Base-by-base conservation (phyloP, 2,329 filamentous ascomycete genomes). In the Colletotrichum tabaci region DNA sequence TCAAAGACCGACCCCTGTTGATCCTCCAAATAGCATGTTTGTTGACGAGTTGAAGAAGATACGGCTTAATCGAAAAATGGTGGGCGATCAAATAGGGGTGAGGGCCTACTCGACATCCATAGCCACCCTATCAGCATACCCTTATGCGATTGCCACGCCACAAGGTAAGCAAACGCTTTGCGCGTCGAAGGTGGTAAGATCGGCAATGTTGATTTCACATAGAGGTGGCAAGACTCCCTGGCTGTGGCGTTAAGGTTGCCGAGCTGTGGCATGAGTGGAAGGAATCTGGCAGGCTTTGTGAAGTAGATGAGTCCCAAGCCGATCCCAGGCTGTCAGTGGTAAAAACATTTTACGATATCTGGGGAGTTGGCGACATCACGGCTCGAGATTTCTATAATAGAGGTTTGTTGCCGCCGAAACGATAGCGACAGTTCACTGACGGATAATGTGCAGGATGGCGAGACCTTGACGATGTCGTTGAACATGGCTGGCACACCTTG, bases 51-150 rank as follows among this genome's bases (percentile, higher is more conserved):
- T 99, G 6, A 89, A 91, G 75, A 91, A 92, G 71, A 94, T 98
- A 74, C 90, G 92, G 56, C 89, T 89, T 2, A 87, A 92, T 2
- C 89, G 96, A 26, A 86, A 90, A 18, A 85, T 98, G 2, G 91
- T 88, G 1, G 89, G 90, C 10, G 95, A 98, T 76, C 87, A 93
- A 57, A 90, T 97, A 70, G 94, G 94, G 2, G 90, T 95, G 0
- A 89, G 94, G 60, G 95, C 96, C 0, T 98, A 98, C 79, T 95
- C 93, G 40, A 95, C 93, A 2, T 91, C 93, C 15, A 97, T 98
- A 74, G 94, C 96, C 7, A 84, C 93, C 0, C 81, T 99, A 21
- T 90, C 94, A 4, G 94, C 96, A 0, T 98, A 98, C 77, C 94
- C 95, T 0, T 82, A 86, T 74, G 67, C 61, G 4, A 73, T 90